These are phyloP conservation scores for Cyberlindnera misumaiensis DNA, from an alignment of 805 yeast species.

Conservation along the genomic window DNA sequence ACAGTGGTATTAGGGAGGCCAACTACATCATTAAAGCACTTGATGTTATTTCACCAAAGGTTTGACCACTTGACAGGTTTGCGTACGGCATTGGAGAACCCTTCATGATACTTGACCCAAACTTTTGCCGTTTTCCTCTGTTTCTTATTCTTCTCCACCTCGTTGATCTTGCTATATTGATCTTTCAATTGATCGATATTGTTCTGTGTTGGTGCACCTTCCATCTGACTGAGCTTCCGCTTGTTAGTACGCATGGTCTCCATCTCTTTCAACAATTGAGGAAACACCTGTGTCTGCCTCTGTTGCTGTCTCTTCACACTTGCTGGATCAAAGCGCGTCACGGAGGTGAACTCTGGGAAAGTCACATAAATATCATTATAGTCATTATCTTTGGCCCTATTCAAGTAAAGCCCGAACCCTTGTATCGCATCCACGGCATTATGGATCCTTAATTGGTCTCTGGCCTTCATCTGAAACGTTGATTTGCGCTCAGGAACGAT, in stretches of 20 bases:
- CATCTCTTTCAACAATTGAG: slow-evolving; percentile 19
- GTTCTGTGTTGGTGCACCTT: slow-evolving; percentile 8
- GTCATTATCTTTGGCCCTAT: slow-evolving; percentile 26
- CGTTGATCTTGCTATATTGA: slow-evolving; percentile 33
- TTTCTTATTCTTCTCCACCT: slow-evolving; percentile 22
- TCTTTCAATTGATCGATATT: slow-evolving; percentile 29
- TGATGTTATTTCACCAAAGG: slow-evolving; percentile 38
- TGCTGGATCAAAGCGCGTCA: slow-evolving; percentile 17
- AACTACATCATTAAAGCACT: slow-evolving; percentile 21
- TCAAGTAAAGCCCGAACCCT: slow-evolving; percentile 35
- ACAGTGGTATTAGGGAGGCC: slow-evolving; percentile 62
- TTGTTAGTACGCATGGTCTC: slow-evolving; percentile 27
- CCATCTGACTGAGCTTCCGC: slow-evolving; percentile 23
- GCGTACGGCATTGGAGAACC: slow-evolving; percentile 86
- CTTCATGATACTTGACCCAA: slow-evolving; percentile 92
- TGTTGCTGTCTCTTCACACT: slow-evolving; percentile 15
- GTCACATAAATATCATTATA: slow-evolving; percentile 21
- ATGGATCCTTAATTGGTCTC: slow-evolving; percentile 23
- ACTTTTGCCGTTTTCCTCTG: slow-evolving; percentile 30
- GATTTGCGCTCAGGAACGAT: slow-evolving; percentile 22
- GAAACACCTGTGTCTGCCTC: slow-evolving; percentile 19
- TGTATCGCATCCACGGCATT: slow-evolving; percentile 32
- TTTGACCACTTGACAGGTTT: slow-evolving; percentile 75
- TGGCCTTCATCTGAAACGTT: slow-evolving; percentile 14
- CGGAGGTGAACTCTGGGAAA: slow-evolving; percentile 18